A percentile compares a stretch with the other conserved stretches of the same genome.
phyloP scores from a whole-genome alignment of 2,329 filamentous ascomycete species.

The Aspergillus ruber region DNA sequence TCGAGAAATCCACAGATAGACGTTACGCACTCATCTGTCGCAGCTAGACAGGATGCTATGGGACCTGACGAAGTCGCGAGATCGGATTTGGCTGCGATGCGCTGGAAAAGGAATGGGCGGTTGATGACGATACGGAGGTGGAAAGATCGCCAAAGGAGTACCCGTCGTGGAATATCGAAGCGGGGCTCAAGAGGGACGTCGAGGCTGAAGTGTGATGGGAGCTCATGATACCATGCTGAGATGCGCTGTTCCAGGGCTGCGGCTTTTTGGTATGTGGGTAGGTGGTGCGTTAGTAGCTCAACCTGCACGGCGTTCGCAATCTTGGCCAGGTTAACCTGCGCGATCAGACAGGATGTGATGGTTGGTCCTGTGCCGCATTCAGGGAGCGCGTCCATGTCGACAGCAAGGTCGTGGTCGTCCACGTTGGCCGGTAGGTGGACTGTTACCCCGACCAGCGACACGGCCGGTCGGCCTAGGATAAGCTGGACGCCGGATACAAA shows the following conservation, averaged over 20 bases:
- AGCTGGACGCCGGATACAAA: conserved; percentile 14
- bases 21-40: conserved; percentile 14
- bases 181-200: conserved; percentile 7
- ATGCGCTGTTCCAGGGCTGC: conserved; percentile 11
- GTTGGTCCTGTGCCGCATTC: conserved; percentile 8
- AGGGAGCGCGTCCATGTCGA: conserved; percentile 15
- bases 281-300: conserved; percentile 14
- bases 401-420: conserved; percentile 14
- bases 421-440: conserved; percentile 13
- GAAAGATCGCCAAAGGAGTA: conserved; percentile 16
- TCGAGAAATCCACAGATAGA: conserved; percentile 15
- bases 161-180: conserved; percentile 12
- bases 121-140: conserved; percentile 18
- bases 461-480: conserved; percentile 12
- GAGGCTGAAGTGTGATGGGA: conserved; percentile 9
- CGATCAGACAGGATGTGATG: conserved; percentile 12
- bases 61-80: conserved; percentile 9
- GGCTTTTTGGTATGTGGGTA: conserved; percentile 11
- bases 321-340: conserved; percentile 14
- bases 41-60: conserved; percentile 11
- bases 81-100: conserved; percentile 10
- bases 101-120: conserved; percentile 15
- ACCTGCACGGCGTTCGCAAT: conserved; percentile 16
- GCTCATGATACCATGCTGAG: conserved; percentile 9
- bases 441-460: conserved; percentile 14